Evolutionary conservation across 2,329 filamentous ascomycete species (phyloP).

Genomic region (Stagonosporopsis vannaccii): DNA sequence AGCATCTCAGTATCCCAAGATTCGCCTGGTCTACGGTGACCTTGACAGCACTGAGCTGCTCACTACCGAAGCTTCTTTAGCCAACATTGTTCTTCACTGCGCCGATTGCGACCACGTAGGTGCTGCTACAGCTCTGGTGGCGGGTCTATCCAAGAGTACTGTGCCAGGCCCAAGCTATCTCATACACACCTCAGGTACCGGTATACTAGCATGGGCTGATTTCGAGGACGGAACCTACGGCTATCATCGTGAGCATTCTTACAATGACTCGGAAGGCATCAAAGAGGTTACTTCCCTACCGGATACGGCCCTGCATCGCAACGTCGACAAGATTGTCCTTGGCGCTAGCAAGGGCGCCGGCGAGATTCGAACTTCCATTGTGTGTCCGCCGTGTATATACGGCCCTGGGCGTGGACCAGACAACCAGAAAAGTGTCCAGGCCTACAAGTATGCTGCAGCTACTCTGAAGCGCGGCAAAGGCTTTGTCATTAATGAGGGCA

Average conservation of each 20-base stretch:
- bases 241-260: conserved; percentile 57
- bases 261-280: conserved; percentile 67
- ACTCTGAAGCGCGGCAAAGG: conserved; percentile 61
- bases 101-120: conserved; percentile 40
- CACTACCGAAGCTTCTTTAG: conserved; percentile 36
- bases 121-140: conserved; percentile 35
- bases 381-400: conserved; percentile 72
- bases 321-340: conserved; percentile 74
- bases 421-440: conserved; percentile 63
- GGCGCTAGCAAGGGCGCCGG: conserved; percentile 55
- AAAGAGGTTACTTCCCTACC: conserved; percentile 64
- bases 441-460: conserved; percentile 60
- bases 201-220: conserved; percentile 62
- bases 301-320: conserved; percentile 66
- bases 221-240: conserved; percentile 55
- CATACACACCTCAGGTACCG: conserved; percentile 64
- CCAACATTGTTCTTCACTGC: conserved; percentile 48
- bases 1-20: conserved; percentile 55
- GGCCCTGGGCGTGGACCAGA: conserved; percentile 64
- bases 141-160: conserved; percentile 51
- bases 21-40: conserved; percentile 61
- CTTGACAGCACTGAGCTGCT: conserved; percentile 39
- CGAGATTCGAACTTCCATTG: conserved; percentile 57
- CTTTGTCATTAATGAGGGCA: conserved; percentile 64
- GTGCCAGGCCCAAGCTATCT: conserved; percentile 52